phyloP scores from a whole-genome alignment of 768 basidiomycete species.

The Heimioporus sp. region DNA sequence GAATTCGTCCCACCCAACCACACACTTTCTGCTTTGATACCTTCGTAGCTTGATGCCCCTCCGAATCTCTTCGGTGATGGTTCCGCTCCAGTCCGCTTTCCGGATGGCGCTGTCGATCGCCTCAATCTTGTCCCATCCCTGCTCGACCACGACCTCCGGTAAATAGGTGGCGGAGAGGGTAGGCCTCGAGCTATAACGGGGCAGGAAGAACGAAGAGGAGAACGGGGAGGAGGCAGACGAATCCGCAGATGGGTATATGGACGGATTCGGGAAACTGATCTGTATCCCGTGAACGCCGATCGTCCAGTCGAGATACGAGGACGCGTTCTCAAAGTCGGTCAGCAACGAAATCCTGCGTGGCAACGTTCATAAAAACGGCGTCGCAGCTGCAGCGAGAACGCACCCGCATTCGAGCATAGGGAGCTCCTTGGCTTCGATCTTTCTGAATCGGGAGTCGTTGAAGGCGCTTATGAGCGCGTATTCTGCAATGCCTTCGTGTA shows the following conservation, averaged over 20 bases:
- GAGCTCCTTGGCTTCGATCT: conserved; percentile 76
- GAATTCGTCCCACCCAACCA: conserved; percentile 75
- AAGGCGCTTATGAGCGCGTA: conserved; percentile 93
- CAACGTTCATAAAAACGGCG: neutral
- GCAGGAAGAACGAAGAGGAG: conserved; percentile 62
- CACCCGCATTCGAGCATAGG: conserved; percentile 84
- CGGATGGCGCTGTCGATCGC: conserved; percentile 88
- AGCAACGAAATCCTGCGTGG: conserved; percentile 78
- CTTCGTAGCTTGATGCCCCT: conserved; percentile 72
- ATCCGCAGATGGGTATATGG: conserved; percentile 44
- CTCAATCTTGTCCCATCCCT: conserved; percentile 92
- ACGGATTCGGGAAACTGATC: conserved; percentile 83
- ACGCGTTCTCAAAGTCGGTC: conserved; percentile 86
- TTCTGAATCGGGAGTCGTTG: conserved; percentile 81
- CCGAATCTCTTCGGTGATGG: conserved; percentile 79
- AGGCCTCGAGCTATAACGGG: conserved; percentile 51
- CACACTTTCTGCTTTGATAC: conserved; percentile 75
- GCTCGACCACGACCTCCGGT: conserved; percentile 88
- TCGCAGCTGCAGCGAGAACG: conserved; percentile 27
- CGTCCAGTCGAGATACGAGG: conserved; percentile 89
- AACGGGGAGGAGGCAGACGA: conserved; percentile 67
- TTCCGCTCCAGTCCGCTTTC: conserved; percentile 88
- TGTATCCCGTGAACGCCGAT: conserved; percentile 91
- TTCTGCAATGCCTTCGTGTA: conserved; percentile 77
- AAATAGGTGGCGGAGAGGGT: conserved; percentile 86